phyloP scores from a whole-genome alignment of 225 moss, liverwort and hornwort genomes.

The Polytrichum formosum region DNA sequence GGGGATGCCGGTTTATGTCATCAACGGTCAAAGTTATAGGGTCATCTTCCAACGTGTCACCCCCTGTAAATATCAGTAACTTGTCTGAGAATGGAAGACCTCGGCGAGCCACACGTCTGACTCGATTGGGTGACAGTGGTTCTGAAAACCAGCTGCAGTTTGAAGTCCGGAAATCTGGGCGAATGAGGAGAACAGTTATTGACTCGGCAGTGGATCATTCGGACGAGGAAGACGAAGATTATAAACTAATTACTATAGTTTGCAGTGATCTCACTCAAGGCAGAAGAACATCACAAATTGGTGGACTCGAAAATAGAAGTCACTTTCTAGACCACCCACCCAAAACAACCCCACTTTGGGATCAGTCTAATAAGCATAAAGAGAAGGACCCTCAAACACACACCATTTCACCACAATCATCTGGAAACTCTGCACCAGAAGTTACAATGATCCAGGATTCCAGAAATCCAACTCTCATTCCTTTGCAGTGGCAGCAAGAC shows the following conservation, averaged over 20 bases:
- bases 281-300: background rate
- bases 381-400: background rate
- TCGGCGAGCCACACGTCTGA: constrained; percentile 2
- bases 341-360: constrained; percentile 1
- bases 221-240: constrained; percentile 5
- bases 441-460: background rate
- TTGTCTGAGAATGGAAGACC: constrained; percentile 6
- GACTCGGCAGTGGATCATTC: constrained; percentile 8
- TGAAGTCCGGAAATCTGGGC: constrained; percentile 8
- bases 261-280: background rate
- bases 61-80: constrained; percentile 20
- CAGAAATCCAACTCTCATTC: background rate
- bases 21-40: constrained; percentile 22
- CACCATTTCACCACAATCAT: background rate
- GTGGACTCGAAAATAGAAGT: background rate
- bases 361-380: constrained; percentile 2
- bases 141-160: constrained; percentile 3
- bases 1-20: constrained; percentile 43
- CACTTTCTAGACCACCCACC: background rate
- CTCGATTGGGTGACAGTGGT: constrained; percentile 3
- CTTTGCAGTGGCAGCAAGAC: constrained; percentile 6
- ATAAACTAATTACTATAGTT: constrained; percentile 11
- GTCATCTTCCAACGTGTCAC: constrained; percentile 9
- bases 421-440: background rate
- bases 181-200: constrained; percentile 8